Conservation (phyloP, 2,329 filamentous ascomycete genomes). For the Diplodia corticola region DNA sequence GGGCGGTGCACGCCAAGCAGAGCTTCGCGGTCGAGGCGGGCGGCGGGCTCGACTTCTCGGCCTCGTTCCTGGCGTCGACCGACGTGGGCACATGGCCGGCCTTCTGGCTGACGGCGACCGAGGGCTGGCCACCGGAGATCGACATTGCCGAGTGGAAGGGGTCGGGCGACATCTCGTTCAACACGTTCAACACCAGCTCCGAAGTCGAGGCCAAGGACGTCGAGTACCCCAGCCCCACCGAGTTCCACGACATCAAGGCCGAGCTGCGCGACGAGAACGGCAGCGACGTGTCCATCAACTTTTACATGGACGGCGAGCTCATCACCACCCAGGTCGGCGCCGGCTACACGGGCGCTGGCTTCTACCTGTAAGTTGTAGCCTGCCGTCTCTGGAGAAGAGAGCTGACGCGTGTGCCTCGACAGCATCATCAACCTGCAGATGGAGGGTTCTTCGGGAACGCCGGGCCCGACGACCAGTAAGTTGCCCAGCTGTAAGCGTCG, state of each 20-base stretch:
- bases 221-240: slow-evolving; percentile 47
- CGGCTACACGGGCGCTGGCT: slow-evolving; percentile 47
- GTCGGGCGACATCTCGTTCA: slow-evolving; percentile 56
- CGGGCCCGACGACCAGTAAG: slow-evolving; percentile 12
- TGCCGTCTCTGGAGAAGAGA: neutral
- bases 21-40: slow-evolving; percentile 42
- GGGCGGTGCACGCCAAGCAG: slow-evolving; percentile 48
- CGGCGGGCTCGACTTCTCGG: slow-evolving; percentile 44
- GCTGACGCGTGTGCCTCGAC: neutral
- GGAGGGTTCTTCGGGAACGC: slow-evolving; percentile 31
- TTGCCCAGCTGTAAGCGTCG: slow-evolving; percentile 6
- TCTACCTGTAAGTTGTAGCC: slow-evolving; percentile 31
- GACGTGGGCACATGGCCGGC: slow-evolving; percentile 57
- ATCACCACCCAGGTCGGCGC: slow-evolving; percentile 54
- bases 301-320: slow-evolving; percentile 55
- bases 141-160: slow-evolving; percentile 63
- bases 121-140: slow-evolving; percentile 60
- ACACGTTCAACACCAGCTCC: slow-evolving; percentile 55
- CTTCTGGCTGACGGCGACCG: slow-evolving; percentile 58
- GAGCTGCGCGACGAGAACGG: slow-evolving; percentile 56
- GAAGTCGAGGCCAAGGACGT: slow-evolving; percentile 51
- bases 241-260: slow-evolving; percentile 54
- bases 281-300: slow-evolving; percentile 54
- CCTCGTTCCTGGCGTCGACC: slow-evolving; percentile 42
- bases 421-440: slow-evolving; percentile 38